Evolutionary conservation across 1,139 yeast species (phyloP), one percentile per base, ranked within the genome.

Genomic region (Pichia cactophila): DNA sequence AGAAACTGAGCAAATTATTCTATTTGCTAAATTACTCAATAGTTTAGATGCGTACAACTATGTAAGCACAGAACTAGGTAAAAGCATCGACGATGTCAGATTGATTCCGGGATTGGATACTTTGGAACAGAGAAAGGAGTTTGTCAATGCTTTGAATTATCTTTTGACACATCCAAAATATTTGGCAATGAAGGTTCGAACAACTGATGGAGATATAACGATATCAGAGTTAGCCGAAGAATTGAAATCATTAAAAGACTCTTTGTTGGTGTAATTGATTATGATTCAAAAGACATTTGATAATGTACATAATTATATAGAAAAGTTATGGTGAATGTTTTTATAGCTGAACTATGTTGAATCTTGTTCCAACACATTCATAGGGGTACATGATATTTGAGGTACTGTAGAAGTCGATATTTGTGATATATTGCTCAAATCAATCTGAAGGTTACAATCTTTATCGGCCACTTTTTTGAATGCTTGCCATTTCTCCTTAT

Each of bases 131-230:
- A 70, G 85, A 54, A 76, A 73, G 23, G 79, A 77, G 31, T 74
- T 88, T 56, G 69, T 72, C 20, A 78, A 74, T 46, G 76, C 83
- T 23, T 67, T 88, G 54, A 81, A 78, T 49, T 84, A 87, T 58
- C 72, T 89, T 48, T 71, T 88, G 54, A 83, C 90, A 41, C 97
- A 90, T 65, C 96, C 96, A 16, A 87, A 87, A 63, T 89, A 81
- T 56, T 69, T 90, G 54, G 77, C 86, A 6, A 78, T 94, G 6
- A 54, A 53, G 28, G 47, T 54, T 17, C 46, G 54, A 39, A 44
- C 49, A 31, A 39, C 44, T 26, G 49, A 50, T 26, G 53, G 45
- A 28, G 48, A 42, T 10, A 38, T 49, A 2, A 42, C 52, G 14
- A 78, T 80, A 11, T 74, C 73, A 41, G 63, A 65, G 28, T 60